Conservation (phyloP, 2,329 filamentous ascomycete genomes). For the Graphium sp. region DNA sequence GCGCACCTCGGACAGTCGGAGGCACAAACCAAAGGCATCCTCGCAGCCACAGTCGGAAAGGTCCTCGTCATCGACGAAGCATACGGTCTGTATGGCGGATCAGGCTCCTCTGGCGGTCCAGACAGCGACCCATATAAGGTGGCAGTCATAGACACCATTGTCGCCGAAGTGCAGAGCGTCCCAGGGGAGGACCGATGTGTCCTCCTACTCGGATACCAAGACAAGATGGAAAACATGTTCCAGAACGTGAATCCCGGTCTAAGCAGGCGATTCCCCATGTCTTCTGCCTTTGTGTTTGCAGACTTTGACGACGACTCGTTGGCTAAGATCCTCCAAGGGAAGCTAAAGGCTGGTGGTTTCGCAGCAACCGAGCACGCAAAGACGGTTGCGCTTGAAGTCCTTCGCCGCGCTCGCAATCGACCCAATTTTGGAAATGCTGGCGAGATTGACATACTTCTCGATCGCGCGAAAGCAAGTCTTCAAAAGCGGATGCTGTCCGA, state of each 20-base stretch:
- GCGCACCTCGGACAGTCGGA: constrained; percentile 48
- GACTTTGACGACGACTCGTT: constrained; percentile 48
- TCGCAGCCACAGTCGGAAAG: constrained; percentile 50
- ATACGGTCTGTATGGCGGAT: constrained; percentile 45
- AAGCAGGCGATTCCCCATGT: constrained; percentile 45
- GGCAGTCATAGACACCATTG: constrained; percentile 57
- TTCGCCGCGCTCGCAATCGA: constrained; percentile 35
- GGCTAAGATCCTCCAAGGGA: constrained; percentile 40
- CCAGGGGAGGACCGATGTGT: constrained; percentile 60
- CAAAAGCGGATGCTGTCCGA: background rate
- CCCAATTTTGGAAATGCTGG: constrained; percentile 58
- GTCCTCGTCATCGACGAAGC: constrained; percentile 71
- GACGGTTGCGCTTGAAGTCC: constrained; percentile 37
- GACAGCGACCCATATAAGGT: constrained; percentile 31
- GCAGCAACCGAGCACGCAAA: constrained; percentile 32
- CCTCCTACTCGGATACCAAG: constrained; percentile 52
- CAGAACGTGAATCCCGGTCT: constrained; percentile 59
- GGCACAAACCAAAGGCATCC: constrained; percentile 52
- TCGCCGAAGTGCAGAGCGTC: constrained; percentile 53
- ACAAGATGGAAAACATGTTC: constrained; percentile 56
- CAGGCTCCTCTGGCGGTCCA: constrained; percentile 18
- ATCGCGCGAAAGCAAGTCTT: constrained; percentile 21
- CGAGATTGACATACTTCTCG: constrained; percentile 56
- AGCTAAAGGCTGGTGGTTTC: constrained; percentile 34
- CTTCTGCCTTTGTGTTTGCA: constrained; percentile 48